These are phyloP conservation scores for Gynandropsis gynandra DNA, from an alignment of 345 rosid species.

Conservation along the genomic window DNA sequence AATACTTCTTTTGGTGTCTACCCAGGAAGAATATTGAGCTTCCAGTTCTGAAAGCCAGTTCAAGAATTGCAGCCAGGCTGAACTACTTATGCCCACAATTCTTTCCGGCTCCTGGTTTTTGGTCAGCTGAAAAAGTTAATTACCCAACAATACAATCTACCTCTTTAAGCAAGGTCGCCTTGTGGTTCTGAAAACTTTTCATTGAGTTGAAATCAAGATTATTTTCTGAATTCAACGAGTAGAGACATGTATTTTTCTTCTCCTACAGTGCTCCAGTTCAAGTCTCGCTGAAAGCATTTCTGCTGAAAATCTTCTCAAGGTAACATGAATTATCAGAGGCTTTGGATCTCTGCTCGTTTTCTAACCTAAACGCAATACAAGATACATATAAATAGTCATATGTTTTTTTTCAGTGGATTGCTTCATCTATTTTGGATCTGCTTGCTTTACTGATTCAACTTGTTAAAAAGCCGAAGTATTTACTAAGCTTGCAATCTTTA, in stretches of 20 bases:
- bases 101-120: slow-evolving; percentile 86
- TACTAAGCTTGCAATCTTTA: no score
- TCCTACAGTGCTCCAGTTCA: slow-evolving; percentile 37
- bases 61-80: slow-evolving; percentile 71
- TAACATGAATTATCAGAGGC: slow-evolving; percentile 15
- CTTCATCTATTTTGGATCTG: no score
- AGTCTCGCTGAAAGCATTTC: slow-evolving; percentile 34
- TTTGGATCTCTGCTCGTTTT: neutral
- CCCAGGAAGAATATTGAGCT: slow-evolving; percentile 75
- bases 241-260: slow-evolving; percentile 17
- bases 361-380: no score
- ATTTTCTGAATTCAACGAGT: neutral
- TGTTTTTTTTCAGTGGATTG: no score
- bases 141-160: slow-evolving; percentile 20
- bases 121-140: slow-evolving; percentile 41
- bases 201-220: slow-evolving; percentile 1
- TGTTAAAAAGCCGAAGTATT: no score
- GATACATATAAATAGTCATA: neutral
- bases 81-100: slow-evolving; percentile 91
- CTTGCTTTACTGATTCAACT: no score
- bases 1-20: slow-evolving; percentile 2
- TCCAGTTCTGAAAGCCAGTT: slow-evolving; percentile 74
- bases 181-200: slow-evolving; percentile 4
- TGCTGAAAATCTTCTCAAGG: slow-evolving; percentile 98
- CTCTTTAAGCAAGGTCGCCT: slow-evolving; percentile 45